Evolutionary conservation across 2,329 filamentous ascomycete species (phyloP).

Genomic region (Ploettnerulaceae sp.): DNA sequence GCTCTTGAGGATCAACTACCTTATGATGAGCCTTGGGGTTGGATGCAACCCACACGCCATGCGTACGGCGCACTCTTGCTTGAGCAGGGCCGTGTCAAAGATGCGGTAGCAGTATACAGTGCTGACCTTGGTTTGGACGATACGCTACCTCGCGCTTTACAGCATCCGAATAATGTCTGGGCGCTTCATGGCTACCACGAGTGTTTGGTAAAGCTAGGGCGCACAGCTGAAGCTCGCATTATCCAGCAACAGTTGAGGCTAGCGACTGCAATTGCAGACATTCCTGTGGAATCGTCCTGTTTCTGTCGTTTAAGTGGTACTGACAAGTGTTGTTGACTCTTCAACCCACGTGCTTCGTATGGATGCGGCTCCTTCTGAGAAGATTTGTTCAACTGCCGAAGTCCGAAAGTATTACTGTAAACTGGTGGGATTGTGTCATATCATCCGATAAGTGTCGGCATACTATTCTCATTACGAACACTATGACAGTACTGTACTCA

Average conservation of each 20-base stretch:
- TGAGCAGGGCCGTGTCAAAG: slow-evolving; percentile 56
- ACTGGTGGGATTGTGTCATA: no score
- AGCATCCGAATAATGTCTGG: slow-evolving; percentile 73
- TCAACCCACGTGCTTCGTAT: no score
- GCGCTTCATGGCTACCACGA: slow-evolving; percentile 69
- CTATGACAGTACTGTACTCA: no score
- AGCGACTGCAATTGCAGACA: slow-evolving; percentile 53
- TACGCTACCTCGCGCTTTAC: slow-evolving; percentile 57
- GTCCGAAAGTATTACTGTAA: no score
- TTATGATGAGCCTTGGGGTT: slow-evolving; percentile 73
- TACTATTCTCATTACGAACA: no score
- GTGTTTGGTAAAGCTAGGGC: slow-evolving; percentile 54
- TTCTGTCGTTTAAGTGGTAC: slow-evolving; percentile 41
- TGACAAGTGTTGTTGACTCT: no score
- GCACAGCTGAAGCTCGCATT: slow-evolving; percentile 42
- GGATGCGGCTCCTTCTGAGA: no score
- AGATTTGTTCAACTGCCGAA: no score
- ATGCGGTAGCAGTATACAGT: slow-evolving; percentile 53
- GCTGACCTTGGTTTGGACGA: slow-evolving; percentile 57
- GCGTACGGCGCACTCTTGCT: slow-evolving; percentile 65
- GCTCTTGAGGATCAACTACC: slow-evolving; percentile 56
- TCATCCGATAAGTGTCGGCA: no score
- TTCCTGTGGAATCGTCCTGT: slow-evolving; percentile 53
- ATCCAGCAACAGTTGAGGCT: slow-evolving; percentile 46
- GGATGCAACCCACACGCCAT: slow-evolving; percentile 72